Base-by-base conservation (phyloP, 169 alveolate species). In the Plasmodium berghei region DNA sequence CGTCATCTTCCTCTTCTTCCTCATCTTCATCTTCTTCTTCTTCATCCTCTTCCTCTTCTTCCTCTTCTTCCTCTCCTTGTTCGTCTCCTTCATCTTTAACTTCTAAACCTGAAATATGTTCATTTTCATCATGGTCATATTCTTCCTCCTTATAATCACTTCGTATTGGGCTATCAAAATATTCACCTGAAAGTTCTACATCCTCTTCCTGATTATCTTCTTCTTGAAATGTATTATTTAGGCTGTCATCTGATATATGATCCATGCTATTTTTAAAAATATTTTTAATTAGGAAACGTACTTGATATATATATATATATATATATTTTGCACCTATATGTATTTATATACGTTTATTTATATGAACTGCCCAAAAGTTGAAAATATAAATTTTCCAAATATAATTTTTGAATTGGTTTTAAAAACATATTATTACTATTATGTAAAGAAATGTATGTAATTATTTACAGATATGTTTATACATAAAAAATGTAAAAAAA, bases 21-120 rank as follows among this genome's bases (percentile, higher is more conserved):
- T 75, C 89, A 9, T 63, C 77, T 10, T 75, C 89, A 16, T 75
- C 89, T 16, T 74, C 88, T 49, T 75, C 88, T 12, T 75, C 88
- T 9, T 75, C 88, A 14, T 75, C 88, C 3, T 74, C 88, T 0
- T 59, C 88, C 4, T 45, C 88, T 4, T 74, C 88, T 10, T 73
- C 88, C 6, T 73, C 87, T 10, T 58, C 87, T 14, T 73, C 88
- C 46, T 74, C 74, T 6, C 61, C 61, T 9, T 9, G 12, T 40
- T 20, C 64, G 10, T 22, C 16, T 5, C 22, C 34, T 9, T 10
- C 5, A 45, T 40, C 72, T 10, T 73, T 63, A 26, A 12, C 24
- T 0, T 58, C 58, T 1, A 18, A 10, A 9, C 40, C 72, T n/a
- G 26, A 10, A 42, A 18, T 2, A 8, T 5, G 9, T 52, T 40